Base-by-base conservation (phyloP, 2,329 filamentous ascomycete genomes). In the Colletotrichum sp. region DNA sequence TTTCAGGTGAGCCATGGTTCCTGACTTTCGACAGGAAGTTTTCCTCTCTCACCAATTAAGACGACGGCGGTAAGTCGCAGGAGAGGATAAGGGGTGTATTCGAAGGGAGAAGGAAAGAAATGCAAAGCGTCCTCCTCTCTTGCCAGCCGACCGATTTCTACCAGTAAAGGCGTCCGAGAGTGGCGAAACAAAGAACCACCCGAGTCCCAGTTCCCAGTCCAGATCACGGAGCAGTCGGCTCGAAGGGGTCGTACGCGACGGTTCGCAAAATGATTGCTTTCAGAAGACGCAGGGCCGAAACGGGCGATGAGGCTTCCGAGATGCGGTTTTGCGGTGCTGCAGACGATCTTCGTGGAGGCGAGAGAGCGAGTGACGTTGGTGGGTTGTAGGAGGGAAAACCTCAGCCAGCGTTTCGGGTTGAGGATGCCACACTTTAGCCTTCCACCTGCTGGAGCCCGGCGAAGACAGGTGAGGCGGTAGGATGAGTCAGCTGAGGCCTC, bases 81-180 rank as follows among this genome's bases (percentile, higher is more conserved):
- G n/a, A 57, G 27, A 24, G 15, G 21, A 51, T 51, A 11, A 21
- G 38, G 38, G 18, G 18, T 43, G 21, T 11, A 13, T 11, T 51
- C 43, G 16, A 36, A 61, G 58, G 47, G 54, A 24, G 66, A 64
- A 34, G 36, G 21, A 34, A 38, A 51, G 36, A 36, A 18, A 69
- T 13, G 27, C 13, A 65, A 38, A 24, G 29, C 15, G 27, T 29
- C 51, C 62, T 65, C 51, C 54, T 57, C 59, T 55, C 21, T 59
- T 71, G 73, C 70, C 73, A 69, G 65, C 72, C 77, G 76, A 76
- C 77, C 68, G 57, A 77, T 72, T 51, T 76, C 70, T 36, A 91
- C 90, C 90, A 92, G 86, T 90, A 79, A 92, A 92, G 90, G 90
- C 86, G 87, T 92, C 90, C 87, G 86, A 82, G 80, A 77, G 76